These are phyloP conservation scores for Plasmodium berghei DNA, from an alignment of 169 alveolate species.

Conservation along the genomic window DNA sequence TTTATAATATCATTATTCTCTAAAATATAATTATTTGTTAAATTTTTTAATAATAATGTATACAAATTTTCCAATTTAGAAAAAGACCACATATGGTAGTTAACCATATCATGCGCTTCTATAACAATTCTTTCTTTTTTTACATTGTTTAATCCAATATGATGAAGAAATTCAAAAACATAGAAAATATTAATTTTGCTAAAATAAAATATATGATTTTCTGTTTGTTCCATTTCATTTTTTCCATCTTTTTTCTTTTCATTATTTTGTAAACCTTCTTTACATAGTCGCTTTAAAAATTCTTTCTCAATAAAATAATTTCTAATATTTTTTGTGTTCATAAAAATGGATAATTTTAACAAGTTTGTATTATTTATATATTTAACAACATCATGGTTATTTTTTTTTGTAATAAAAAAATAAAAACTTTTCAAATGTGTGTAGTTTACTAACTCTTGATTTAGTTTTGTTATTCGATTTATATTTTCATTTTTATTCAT, in stretches of 20 bases:
- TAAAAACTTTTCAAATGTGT: conserved; percentile 30
- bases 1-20: conserved; percentile 13
- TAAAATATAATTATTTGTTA: conserved; percentile 8
- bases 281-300: conserved; percentile 18
- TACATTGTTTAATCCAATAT: conserved; percentile 35
- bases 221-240: neutral
- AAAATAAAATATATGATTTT: neutral
- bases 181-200: conserved; percentile 4
- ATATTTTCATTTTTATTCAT: neutral
- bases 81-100: neutral
- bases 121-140: neutral
- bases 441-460: neutral
- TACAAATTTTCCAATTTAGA: conserved; percentile 6
- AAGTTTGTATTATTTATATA: conserved; percentile 16
- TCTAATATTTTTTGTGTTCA: conserved; percentile 39
- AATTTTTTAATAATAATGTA: neutral
- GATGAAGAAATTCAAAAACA: conserved; percentile 48
- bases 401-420: conserved; percentile 2
- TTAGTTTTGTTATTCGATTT: neutral
- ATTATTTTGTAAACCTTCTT: neutral
- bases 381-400: conserved; percentile 5
- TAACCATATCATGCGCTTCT: neutral
- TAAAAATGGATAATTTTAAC: conserved; percentile 33
- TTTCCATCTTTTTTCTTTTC: neutral
- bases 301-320: conserved; percentile 25